Percentiles rank a stretch among this genome's conserved stretches.
These are phyloP conservation scores for Debaryomyces psychrophilus DNA, from an alignment of 1,139 yeast species.

Conservation along the genomic window DNA sequence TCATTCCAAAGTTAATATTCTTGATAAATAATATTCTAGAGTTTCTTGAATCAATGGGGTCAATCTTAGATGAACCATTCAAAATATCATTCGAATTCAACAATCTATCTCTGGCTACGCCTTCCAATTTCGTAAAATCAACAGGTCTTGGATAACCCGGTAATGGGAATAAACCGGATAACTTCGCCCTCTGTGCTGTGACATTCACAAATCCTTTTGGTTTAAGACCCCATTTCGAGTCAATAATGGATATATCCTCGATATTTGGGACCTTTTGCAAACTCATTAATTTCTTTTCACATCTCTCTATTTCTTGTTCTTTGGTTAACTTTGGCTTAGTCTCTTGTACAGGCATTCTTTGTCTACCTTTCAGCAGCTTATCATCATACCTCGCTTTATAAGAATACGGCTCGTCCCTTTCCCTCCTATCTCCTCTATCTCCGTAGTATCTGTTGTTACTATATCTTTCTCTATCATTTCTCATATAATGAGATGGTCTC, in stretches of 20 bases:
- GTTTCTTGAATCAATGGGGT: constrained; percentile 54
- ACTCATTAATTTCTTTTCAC: constrained; percentile 25
- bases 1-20: constrained; percentile 45
- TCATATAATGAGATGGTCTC: constrained; percentile 3
- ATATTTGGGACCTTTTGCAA: constrained; percentile 28
- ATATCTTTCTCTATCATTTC: constrained; percentile 10
- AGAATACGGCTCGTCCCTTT: not conserved
- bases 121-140: constrained; percentile 58
- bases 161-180: constrained; percentile 77
- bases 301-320: constrained; percentile 24
- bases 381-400: constrained; percentile 8
- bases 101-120: constrained; percentile 43
- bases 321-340: constrained; percentile 18
- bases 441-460: constrained; percentile 14
- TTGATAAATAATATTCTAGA: constrained; percentile 54
- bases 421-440: constrained; percentile 12
- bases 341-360: constrained; percentile 1
- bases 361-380: not conserved
- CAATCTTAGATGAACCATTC: constrained; percentile 47
- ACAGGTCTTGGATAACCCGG: constrained; percentile 70
- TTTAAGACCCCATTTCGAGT: constrained; percentile 71
- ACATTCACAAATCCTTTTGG: constrained; percentile 79
- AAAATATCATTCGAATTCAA: constrained; percentile 44
- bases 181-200: constrained; percentile 77
- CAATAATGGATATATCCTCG: constrained; percentile 41